Percentiles rank a stretch among this genome's conserved stretches.
phyloP scores from a whole-genome alignment of 2,329 filamentous ascomycete species.

The Magnaporthiopsis rhizophila region DNA sequence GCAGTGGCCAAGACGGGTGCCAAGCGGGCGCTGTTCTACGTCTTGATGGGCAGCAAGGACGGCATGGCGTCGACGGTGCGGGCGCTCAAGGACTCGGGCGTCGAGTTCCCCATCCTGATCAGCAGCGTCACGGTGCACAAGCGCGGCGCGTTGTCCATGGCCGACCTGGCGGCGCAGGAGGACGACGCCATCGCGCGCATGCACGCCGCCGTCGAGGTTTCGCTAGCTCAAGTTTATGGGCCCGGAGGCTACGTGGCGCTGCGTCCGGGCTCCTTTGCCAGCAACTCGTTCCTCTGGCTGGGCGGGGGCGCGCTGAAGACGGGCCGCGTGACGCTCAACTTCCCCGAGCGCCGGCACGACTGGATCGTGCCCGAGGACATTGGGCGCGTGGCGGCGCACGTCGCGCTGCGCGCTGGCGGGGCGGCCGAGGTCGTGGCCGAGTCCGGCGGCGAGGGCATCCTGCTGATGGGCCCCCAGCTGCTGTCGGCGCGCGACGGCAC shows the following conservation, averaged over 20 bases:
- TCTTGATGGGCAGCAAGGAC: conserved; percentile 23
- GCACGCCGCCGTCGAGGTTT: conserved; percentile 37
- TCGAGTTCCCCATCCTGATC: conserved; percentile 36
- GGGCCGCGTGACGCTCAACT: conserved; percentile 23
- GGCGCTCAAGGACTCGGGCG: conserved; percentile 35
- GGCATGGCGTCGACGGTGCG: conserved; percentile 29
- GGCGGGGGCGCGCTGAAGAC: conserved; percentile 18
- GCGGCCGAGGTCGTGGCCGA: conserved; percentile 14
- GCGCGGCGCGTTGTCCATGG: not conserved
- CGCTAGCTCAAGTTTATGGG: conserved; percentile 31
- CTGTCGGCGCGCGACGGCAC: conserved; percentile 22
- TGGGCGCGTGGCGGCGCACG: conserved; percentile 30
- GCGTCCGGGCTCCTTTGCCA: conserved; percentile 35
- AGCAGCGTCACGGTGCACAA: conserved; percentile 27
- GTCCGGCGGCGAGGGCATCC: conserved; percentile 18
- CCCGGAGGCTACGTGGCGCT: conserved; percentile 27
- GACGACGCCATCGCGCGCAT: conserved; percentile 28
- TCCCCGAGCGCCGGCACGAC: conserved; percentile 26
- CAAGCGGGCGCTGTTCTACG: conserved; percentile 40
- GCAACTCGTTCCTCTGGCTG: conserved; percentile 25
- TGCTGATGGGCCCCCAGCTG: conserved; percentile 28
- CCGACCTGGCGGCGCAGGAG: not conserved
- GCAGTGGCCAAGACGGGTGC: conserved; percentile 35
- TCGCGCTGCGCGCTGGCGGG: conserved; percentile 26
- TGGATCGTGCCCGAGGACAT: conserved; percentile 35